Evolutionary conservation across 108 stramenopile species (phyloP).

Genomic region (Schizochytrium sp.): DNA sequence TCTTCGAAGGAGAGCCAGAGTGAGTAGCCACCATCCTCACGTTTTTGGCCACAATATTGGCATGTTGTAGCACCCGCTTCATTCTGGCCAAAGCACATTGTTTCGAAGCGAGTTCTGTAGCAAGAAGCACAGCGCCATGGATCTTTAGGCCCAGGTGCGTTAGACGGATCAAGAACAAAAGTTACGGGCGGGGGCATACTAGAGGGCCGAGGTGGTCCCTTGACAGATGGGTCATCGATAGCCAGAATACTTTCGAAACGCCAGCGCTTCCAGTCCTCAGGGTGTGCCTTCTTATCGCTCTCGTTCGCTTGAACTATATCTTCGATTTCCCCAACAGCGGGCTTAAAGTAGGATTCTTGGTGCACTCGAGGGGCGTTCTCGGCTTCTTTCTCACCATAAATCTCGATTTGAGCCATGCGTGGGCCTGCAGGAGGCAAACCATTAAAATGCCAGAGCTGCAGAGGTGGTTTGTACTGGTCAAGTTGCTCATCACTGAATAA

Average conservation of each 20-base stretch:
- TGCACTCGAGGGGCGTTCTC: slow-evolving; percentile 16
- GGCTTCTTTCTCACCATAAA: slow-evolving; percentile 41
- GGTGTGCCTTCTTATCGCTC: slow-evolving; percentile 8
- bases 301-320: slow-evolving; percentile 48
- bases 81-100: slow-evolving; percentile 58
- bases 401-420: slow-evolving; percentile 10
- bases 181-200: not conserved
- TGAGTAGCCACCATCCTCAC: slow-evolving; percentile 17
- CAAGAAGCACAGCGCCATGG: slow-evolving; percentile 43
- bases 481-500: slow-evolving; percentile 3
- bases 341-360: slow-evolving; percentile 39
- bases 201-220: slow-evolving; percentile 7
- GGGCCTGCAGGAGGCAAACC: slow-evolving; percentile 37
- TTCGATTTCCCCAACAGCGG: not conserved
- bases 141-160: not conserved
- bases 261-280: slow-evolving; percentile 28
- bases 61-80: not conserved
- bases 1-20: slow-evolving; percentile 42
- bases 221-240: slow-evolving; percentile 51
- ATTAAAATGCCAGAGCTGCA: slow-evolving; percentile 46
- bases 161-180: not conserved
- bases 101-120: slow-evolving; percentile 52
- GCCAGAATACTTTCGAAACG: not conserved
- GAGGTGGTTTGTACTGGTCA: slow-evolving; percentile 46
- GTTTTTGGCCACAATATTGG: not conserved